Percentiles rank a stretch among this genome's conserved stretches.
Evolutionary conservation across 2,329 filamentous ascomycete genomes (phyloP).

Genomic region (Botrytis sinoallii): DNA sequence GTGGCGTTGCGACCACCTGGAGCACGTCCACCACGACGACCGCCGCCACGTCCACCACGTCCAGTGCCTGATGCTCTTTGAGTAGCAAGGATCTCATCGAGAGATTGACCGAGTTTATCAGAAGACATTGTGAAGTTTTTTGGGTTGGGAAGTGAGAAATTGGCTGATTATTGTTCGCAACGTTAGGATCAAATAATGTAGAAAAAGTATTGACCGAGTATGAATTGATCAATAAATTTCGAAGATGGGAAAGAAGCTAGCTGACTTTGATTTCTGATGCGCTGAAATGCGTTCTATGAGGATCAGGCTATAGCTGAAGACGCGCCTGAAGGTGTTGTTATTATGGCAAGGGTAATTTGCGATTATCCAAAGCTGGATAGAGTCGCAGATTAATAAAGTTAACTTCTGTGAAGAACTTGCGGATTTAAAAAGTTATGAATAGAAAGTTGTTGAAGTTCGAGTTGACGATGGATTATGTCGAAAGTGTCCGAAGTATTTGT

Average conservation of each 20-base stretch:
- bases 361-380: conserved; percentile 34
- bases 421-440: neutral
- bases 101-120: conserved; percentile 92
- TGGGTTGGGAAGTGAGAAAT: conserved; percentile 28
- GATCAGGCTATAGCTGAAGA: conserved; percentile 27
- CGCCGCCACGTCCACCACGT: conserved; percentile 42
- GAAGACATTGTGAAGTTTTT: conserved; percentile 69
- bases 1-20: conserved; percentile 43
- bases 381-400: conserved; percentile 1
- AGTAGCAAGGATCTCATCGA: conserved; percentile 91
- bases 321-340: conserved; percentile 13
- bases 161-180: conserved; percentile 31
- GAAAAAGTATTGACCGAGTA: conserved; percentile 29
- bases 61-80: conserved; percentile 35
- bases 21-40: conserved; percentile 45
- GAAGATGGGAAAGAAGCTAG: conserved; percentile 30
- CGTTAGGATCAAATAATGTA: conserved; percentile 36
- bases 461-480: conserved; percentile 15
- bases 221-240: conserved; percentile 27
- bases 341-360: conserved; percentile 29
- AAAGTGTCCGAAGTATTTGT: conserved; percentile 27
- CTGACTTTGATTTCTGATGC: conserved; percentile 32
- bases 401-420: neutral
- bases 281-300: conserved; percentile 27
- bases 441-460: conserved; percentile 6